Percentiles rank a stretch among this genome's conserved stretches.
phyloP scores from a whole-genome alignment of 257 asterid genomes.

The Thymus mandschuricus region DNA sequence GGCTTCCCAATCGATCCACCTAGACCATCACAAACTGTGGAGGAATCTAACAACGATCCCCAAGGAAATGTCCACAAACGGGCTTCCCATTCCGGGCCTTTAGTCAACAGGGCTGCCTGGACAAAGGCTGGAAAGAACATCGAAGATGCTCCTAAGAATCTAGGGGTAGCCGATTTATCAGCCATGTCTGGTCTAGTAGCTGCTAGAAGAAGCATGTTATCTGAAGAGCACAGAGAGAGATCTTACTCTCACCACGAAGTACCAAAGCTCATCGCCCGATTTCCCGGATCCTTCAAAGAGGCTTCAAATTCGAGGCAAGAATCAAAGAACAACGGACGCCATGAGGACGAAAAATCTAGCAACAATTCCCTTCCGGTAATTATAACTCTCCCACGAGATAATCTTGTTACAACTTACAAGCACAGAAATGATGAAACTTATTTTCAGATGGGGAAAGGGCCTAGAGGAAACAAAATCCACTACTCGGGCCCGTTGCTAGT shows the following conservation, averaged over 20 bases:
- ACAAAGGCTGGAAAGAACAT: constrained; percentile 68
- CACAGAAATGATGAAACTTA: too few species aligned
- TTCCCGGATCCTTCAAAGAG: constrained; percentile 90
- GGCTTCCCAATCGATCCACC: constrained; percentile 98
- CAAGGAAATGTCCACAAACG: constrained; percentile 61
- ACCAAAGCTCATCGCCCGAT: constrained; percentile 74
- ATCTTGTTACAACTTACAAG: too few species aligned
- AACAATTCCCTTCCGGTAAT: constrained; percentile 70
- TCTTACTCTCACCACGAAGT: constrained; percentile 58
- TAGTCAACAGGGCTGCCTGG: constrained; percentile 88
- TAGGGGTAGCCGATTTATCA: constrained; percentile 63
- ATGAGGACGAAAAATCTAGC: constrained; percentile 56
- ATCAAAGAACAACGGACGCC: constrained; percentile 48
- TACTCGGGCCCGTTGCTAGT: constrained; percentile 91
- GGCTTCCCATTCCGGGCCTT: constrained; percentile 96
- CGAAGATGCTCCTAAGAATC: constrained; percentile 68
- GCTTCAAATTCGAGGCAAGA: constrained; percentile 68
- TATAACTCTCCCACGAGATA: not conserved
- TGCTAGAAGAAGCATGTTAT: constrained; percentile 75
- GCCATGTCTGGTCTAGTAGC: constrained; percentile 84
- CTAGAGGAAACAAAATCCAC: constrained; percentile 82
- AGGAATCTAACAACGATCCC: constrained; percentile 56
- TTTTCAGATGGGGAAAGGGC: constrained; percentile 71
- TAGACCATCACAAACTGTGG: constrained; percentile 70
- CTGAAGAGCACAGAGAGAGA: constrained; percentile 66